Evolutionary conservation across 495 filamentous ascomycete species (phyloP), one percentile per base, ranked within the genome.

Genomic region (Talaromyces wortmannii): DNA sequence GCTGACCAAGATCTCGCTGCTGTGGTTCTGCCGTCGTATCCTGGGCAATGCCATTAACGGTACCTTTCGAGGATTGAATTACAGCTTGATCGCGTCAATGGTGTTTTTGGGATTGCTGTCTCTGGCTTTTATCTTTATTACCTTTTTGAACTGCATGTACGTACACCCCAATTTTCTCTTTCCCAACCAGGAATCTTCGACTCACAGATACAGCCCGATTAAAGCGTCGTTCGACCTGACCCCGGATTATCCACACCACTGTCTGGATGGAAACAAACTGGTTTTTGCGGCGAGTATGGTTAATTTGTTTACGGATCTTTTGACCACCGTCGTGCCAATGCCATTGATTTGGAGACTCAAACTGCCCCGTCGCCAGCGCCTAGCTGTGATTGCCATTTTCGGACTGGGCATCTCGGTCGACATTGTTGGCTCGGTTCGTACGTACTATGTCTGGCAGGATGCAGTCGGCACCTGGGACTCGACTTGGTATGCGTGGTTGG

Each of bases 301-400:
- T 61, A 85, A 87, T 59, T 81, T 79, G 18, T 58, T 79, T 33
- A 82, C 80, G 15, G 85, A 87, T 57, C 75, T 86, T 47, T 47
- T 81, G 2, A 72, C 75, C 17, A 80, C 83, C 0, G 60, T 80
- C 8, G 58, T 87, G 1, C 84, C 85, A 0, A 82, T 87, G 57
- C 77, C 79, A n/a, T 70, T 82, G 36, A 74, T 83, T 32, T 74
- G 78, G 71, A 70, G 74, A 10, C 63, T 87, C 18, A 73, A 81
- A 40, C 67, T 87, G 51, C 78, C 81, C 29, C 40, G 66, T 15
- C 74, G 70, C 31, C 82, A 85, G 54, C 71, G 77, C n/a, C 57
- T 82, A 32, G 77, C 79, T 8, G 73, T 86, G 6, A 73, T 80
- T 15, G 67, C 78, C 13, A 78, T 87, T 31, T 85, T 88, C 31